phyloP scores from a whole-genome alignment of 2,329 filamentous ascomycete genomes.

The Aureobasidium sp. region DNA sequence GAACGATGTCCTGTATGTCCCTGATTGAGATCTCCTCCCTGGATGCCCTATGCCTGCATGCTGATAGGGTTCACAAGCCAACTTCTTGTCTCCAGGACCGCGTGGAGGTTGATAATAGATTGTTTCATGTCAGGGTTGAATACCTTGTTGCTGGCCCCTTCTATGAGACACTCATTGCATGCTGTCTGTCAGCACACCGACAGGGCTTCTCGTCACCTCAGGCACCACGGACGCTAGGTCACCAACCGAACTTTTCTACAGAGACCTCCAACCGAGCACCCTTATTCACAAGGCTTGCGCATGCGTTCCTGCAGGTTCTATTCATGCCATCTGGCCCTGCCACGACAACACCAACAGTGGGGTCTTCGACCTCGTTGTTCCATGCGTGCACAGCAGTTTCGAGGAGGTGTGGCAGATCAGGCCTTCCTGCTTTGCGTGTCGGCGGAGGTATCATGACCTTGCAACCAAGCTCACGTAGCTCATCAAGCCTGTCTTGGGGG shows the following conservation, averaged over 20 bases:
- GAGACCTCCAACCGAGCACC: conserved; percentile 45
- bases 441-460: conserved; percentile 47
- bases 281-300: conserved; percentile 39
- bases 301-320: conserved; percentile 50
- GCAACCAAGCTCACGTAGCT: conserved; percentile 42
- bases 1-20: no score
- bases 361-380: conserved; percentile 18
- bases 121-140: not conserved
- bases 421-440: conserved; percentile 45
- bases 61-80: not conserved
- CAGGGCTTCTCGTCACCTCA: not conserved
- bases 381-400: conserved; percentile 26
- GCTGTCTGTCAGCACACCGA: not conserved
- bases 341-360: conserved; percentile 45
- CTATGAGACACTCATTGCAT: not conserved
- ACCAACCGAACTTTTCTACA: conserved; percentile 64
- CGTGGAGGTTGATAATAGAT: not conserved
- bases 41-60: not conserved
- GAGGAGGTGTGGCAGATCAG: conserved; percentile 42
- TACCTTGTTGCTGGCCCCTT: not conserved
- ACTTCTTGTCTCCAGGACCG: not conserved
- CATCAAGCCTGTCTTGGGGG: conserved; percentile 38
- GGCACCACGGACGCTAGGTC: not conserved
- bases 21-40: no score
- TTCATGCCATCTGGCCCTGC: conserved; percentile 57